Evolutionary conservation across 1,284 basidiomycete genomes (phyloP), one percentile per base, ranked within the genome.

Genomic region (Cutaneotrichosporon cutaneum): DNA sequence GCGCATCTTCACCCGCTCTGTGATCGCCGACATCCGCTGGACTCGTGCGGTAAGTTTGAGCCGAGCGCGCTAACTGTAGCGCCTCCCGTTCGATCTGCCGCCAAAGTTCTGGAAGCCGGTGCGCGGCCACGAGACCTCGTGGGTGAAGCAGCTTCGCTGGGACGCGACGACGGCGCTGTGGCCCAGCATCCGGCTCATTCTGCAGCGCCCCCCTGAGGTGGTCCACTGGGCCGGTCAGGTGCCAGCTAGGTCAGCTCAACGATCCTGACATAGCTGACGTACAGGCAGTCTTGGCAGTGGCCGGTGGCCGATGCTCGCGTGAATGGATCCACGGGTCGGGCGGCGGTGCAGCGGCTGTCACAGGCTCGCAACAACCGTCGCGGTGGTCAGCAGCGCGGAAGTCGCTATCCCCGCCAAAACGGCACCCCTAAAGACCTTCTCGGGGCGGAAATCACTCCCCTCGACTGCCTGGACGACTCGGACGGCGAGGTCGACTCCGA

Each of bases 1-100:
- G 9, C 61, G 67, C 18, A 64, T 71, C 24, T 71, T 71, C n/a
- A 44, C 56, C 4, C 61, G 61, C 27, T 64, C 54, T 22, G 57
- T 71, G 0, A 4, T 44, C 11, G 65, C 63, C 16, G 60, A 70
- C 54, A 33, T 63, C 27, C 27, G 58, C 3, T 71, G 62, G 59
- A 68, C 62, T 3, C 44, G 47, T 1, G 35, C 63, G n/a, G 68
- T 69, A 24, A 59, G 66, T 54, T 18, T 22, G 14, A 7, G 14
- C n/a, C 8, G 11, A 8, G 11, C 32, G 7, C 6, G 24, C 60
- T 61, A 14, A 61, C 51, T 9, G 0, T 47, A 62, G 61, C 18
- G n/a, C 14, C 44, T 62, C 14, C 56, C 61, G 9, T 52, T 59
- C 57, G 47, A 54, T 10, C 57, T 62, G n/a, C 61, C 61, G 13